phyloP scores from a whole-genome alignment of 768 basidiomycete genomes.

The Suillus bovinus region DNA sequence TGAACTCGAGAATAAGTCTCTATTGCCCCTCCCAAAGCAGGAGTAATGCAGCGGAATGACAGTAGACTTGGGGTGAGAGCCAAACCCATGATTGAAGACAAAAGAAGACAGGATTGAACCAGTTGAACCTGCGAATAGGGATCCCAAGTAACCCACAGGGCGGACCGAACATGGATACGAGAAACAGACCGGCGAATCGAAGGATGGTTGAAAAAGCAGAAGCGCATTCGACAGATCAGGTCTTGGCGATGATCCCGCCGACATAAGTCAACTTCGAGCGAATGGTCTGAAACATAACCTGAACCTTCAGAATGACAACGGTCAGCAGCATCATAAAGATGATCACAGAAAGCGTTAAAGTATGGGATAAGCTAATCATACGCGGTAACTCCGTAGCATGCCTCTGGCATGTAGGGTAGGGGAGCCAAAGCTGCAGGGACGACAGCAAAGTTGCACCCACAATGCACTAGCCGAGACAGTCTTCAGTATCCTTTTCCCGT shows the following conservation, averaged over 20 bases:
- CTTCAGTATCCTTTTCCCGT: slow-evolving; percentile 35
- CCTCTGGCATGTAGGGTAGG: slow-evolving; percentile 20
- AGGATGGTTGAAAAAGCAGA: slow-evolving; percentile 20
- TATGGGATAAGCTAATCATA: slow-evolving; percentile 37
- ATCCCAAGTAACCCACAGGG: slow-evolving; percentile 2
- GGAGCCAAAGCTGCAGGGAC: slow-evolving; percentile 22
- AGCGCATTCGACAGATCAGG: slow-evolving; percentile 23
- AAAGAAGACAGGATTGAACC: slow-evolving; percentile 15
- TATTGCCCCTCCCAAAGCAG: slow-evolving; percentile 48
- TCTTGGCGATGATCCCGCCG: slow-evolving; percentile 31
- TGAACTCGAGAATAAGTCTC: slow-evolving; percentile 60
- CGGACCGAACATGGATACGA: neutral
- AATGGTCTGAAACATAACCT: slow-evolving; percentile 4
- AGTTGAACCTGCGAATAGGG: slow-evolving; percentile 9
- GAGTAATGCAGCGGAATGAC: slow-evolving; percentile 38
- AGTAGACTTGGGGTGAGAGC: slow-evolving; percentile 18
- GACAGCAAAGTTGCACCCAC: slow-evolving; percentile 13
- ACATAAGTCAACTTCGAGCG: slow-evolving; percentile 5
- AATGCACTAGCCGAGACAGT: slow-evolving; percentile 13
- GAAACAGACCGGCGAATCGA: slow-evolving; percentile 26
- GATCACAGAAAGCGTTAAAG: neutral
- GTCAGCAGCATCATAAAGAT: neutral
- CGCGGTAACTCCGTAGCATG: slow-evolving; percentile 24
- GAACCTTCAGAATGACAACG: slow-evolving; percentile 8
- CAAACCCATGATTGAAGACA: slow-evolving; percentile 16